phyloP scores from a whole-genome alignment of 148 eudicot species.

The Chenopodium album region DNA sequence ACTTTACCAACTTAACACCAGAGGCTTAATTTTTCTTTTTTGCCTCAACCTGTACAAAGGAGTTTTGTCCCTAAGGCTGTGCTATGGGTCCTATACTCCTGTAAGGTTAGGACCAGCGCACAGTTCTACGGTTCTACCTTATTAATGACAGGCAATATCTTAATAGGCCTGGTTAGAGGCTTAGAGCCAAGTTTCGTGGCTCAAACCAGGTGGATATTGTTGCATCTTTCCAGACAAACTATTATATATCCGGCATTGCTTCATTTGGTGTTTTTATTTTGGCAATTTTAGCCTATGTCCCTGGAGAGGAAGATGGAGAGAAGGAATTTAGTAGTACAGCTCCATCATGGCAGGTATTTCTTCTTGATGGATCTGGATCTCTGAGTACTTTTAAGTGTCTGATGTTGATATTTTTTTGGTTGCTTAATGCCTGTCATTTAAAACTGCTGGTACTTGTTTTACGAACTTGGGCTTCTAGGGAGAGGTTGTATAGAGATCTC shows the following conservation, averaged over 20 bases:
- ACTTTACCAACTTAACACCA: no score
- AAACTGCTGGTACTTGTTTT: not conserved
- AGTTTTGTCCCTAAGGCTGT: no score
- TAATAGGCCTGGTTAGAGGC: no score
- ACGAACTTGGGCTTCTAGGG: not conserved
- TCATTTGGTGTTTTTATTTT: conserved; percentile 83
- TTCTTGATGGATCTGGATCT: not conserved
- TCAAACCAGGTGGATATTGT: conserved; percentile 72
- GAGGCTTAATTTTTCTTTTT: no score
- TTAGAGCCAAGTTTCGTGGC: no score
- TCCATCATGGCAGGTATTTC: conserved; percentile 83
- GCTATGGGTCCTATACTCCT: no score
- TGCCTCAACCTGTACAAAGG: no score
- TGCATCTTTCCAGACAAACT: conserved; percentile 91
- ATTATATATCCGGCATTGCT: conserved; percentile 92
- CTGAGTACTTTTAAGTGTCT: not conserved
- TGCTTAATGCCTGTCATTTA: not conserved
- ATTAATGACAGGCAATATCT: no score
- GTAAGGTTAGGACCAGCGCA: no score
- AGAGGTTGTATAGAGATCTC: not conserved
- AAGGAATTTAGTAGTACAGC: conserved; percentile 69
- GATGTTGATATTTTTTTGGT: not conserved
- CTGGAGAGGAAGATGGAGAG: conserved; percentile 83
- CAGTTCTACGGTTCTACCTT: no score
- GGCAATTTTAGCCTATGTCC: conserved; percentile 88